phyloP scores from a whole-genome alignment of 1,284 basidiomycete species.

The Fomitopsis betulina region DNA sequence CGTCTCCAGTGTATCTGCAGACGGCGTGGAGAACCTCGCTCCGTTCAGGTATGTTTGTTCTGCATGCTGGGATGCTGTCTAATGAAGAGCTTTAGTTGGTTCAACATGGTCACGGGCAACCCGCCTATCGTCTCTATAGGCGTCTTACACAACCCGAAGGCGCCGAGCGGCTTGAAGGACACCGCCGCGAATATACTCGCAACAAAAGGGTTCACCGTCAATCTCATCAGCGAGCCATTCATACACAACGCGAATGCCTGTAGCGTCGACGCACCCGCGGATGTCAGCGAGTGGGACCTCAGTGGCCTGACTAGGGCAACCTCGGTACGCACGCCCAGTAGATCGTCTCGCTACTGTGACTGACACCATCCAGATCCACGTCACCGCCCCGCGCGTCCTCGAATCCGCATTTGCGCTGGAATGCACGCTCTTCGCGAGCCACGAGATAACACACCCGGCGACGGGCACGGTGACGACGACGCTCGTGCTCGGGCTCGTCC shows the following conservation, averaged over 20 bases:
- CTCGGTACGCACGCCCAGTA: slow-evolving; percentile 36
- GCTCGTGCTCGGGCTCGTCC: slow-evolving; percentile 62
- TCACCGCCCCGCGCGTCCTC: slow-evolving; percentile 1
- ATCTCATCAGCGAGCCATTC: slow-evolving; percentile 74
- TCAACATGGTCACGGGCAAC: slow-evolving; percentile 55
- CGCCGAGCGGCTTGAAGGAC: slow-evolving; percentile 48
- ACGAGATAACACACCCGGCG: slow-evolving; percentile 46
- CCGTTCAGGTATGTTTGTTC: slow-evolving; percentile 47
- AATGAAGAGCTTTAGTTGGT: slow-evolving; percentile 38
- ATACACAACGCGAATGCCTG: slow-evolving; percentile 70
- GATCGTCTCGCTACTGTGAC: background rate
- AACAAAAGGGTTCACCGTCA: slow-evolving; percentile 71
- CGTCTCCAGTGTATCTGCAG: slow-evolving; percentile 55
- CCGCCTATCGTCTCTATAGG: slow-evolving; percentile 68
- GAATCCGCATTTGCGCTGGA: background rate
- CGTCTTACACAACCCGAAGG: slow-evolving; percentile 32
- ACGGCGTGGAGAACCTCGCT: slow-evolving; percentile 62
- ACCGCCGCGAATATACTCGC: slow-evolving; percentile 63
- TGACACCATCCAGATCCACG: background rate
- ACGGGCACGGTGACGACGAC: slow-evolving; percentile 44
- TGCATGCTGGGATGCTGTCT: background rate
- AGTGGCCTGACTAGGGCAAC: slow-evolving; percentile 63
- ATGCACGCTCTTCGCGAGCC: slow-evolving; percentile 46
- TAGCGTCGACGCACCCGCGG: slow-evolving; percentile 60
- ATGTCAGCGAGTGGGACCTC: slow-evolving; percentile 69